These are phyloP conservation scores for Hypomyces rosellus DNA, from an alignment of 2,329 filamentous ascomycete genomes.

Conservation along the genomic window DNA sequence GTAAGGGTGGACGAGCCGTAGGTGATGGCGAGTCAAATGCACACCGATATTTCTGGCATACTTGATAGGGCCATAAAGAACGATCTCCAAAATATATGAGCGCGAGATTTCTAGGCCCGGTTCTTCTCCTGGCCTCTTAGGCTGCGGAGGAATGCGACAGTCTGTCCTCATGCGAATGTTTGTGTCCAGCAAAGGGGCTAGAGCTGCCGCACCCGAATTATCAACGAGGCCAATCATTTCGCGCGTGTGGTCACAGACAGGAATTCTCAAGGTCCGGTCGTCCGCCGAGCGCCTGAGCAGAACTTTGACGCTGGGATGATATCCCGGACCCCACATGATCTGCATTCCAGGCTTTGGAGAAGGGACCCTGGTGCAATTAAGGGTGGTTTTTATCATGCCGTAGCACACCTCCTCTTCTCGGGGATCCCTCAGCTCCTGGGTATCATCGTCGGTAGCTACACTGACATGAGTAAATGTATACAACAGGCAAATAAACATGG, in stretches of 20 bases:
- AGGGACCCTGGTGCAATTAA: conserved; percentile 64
- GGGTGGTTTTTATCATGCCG: conserved; percentile 63
- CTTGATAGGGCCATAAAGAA: conserved; percentile 71
- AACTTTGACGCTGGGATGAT: conserved; percentile 72
- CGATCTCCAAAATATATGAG: conserved; percentile 60
- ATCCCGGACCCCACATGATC: conserved; percentile 48
- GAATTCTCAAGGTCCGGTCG: conserved; percentile 54
- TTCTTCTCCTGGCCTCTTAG: conserved; percentile 56
- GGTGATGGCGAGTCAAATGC: conserved; percentile 54
- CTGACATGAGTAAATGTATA: conserved; percentile 18
- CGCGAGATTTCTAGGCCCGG: conserved; percentile 57
- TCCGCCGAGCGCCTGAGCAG: conserved; percentile 54
- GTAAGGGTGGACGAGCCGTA: conserved; percentile 62
- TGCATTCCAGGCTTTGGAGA: conserved; percentile 58
- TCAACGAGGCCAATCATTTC: conserved; percentile 74
- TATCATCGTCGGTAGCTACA: conserved; percentile 46
- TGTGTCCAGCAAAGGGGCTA: conserved; percentile 69
- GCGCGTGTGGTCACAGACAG: conserved; percentile 65
- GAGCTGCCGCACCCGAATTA: conserved; percentile 54
- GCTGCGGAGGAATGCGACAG: conserved; percentile 63
- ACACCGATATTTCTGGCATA: conserved; percentile 60
- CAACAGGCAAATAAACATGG: conserved; percentile 13
- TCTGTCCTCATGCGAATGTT: conserved; percentile 61
- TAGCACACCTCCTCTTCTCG: conserved; percentile 71
- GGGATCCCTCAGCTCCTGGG: conserved; percentile 52